These are phyloP conservation scores for Plenodomus lindquistii DNA, from an alignment of 2,329 filamentous ascomycete species.

Conservation along the genomic window DNA sequence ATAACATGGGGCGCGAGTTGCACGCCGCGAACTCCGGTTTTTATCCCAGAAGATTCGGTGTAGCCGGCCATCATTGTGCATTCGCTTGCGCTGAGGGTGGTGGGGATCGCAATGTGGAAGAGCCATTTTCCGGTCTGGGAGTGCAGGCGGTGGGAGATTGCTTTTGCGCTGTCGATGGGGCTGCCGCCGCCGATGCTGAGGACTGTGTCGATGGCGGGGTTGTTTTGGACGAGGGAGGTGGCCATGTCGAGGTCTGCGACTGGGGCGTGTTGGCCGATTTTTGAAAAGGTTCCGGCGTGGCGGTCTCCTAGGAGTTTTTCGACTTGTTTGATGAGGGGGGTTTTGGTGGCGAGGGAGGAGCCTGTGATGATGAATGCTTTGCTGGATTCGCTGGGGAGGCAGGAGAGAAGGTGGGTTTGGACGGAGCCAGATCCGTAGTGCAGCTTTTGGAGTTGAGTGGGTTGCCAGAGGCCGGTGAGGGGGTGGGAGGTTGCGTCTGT, in stretches of 20 bases:
- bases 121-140: conserved; percentile 40
- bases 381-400: conserved; percentile 50
- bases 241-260: conserved; percentile 59
- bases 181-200: conserved; percentile 60
- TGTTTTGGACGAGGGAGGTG: conserved; percentile 51
- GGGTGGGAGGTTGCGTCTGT: conserved; percentile 51
- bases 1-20: conserved; percentile 53
- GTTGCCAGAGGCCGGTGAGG: conserved; percentile 56
- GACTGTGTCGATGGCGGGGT: conserved; percentile 56
- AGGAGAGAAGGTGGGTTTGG: conserved; percentile 50
- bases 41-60: conserved; percentile 54
- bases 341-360: conserved; percentile 58
- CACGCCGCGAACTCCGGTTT: conserved; percentile 51
- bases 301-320: conserved; percentile 52
- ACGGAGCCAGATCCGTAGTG: conserved; percentile 57
- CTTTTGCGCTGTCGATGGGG: conserved; percentile 56
- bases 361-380: conserved; percentile 64
- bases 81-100: conserved; percentile 56
- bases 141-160: conserved; percentile 41
- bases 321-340: conserved; percentile 55
- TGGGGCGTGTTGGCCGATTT: conserved; percentile 60
- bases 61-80: conserved; percentile 59
- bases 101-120: conserved; percentile 46
- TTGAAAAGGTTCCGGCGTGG: conserved; percentile 59
- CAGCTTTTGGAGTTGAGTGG: conserved; percentile 54